These are phyloP conservation scores for Cucumis hystrix DNA, from an alignment of 306 rosid genomes.

Conservation along the genomic window DNA sequence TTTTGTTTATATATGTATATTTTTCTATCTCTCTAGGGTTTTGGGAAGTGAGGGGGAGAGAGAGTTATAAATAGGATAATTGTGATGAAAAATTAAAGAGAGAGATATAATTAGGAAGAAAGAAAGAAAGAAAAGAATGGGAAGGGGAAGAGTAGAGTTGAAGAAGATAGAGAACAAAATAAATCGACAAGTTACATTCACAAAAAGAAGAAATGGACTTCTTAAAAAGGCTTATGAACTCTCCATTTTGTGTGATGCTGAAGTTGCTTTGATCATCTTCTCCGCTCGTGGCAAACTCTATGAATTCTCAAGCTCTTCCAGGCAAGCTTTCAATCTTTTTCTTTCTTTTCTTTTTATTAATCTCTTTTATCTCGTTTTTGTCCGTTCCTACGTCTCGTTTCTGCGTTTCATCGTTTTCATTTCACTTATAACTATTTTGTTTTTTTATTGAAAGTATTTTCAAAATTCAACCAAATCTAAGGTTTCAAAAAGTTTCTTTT, in stretches of 20 bases:
- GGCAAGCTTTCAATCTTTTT: slow-evolving; percentile 10
- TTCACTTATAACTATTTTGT: too few relatives aligned
- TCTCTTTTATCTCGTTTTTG: neutral
- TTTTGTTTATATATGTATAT: neutral
- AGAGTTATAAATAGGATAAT: neutral
- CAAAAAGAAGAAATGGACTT: slow-evolving; percentile 66
- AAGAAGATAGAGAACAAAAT: slow-evolving; percentile 85
- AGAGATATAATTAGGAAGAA: neutral
- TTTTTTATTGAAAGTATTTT: too few relatives aligned
- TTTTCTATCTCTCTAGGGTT: neutral
- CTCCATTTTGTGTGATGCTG: slow-evolving; percentile 77
- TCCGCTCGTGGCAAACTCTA: slow-evolving; percentile 69
- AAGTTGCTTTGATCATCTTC: slow-evolving; percentile 71
- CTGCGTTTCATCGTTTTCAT: too few relatives aligned
- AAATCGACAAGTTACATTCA: slow-evolving; percentile 76
- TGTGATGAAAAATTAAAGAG: neutral
- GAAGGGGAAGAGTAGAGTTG: slow-evolving; percentile 78
- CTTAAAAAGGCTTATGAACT: slow-evolving; percentile 82
- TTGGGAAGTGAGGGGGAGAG: neutral
- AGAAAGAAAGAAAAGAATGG: slow-evolving; percentile 20
- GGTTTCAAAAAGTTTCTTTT: too few relatives aligned
- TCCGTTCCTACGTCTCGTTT: neutral
- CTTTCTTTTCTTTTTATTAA: too few relatives aligned
- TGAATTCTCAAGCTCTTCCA: slow-evolving; percentile 57
- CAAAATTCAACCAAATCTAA: too few relatives aligned